Evolutionary conservation across 1,139 yeast species (phyloP), one percentile per base, ranked within the genome.

Genomic region (Saccharomycopsis phalli): DNA sequence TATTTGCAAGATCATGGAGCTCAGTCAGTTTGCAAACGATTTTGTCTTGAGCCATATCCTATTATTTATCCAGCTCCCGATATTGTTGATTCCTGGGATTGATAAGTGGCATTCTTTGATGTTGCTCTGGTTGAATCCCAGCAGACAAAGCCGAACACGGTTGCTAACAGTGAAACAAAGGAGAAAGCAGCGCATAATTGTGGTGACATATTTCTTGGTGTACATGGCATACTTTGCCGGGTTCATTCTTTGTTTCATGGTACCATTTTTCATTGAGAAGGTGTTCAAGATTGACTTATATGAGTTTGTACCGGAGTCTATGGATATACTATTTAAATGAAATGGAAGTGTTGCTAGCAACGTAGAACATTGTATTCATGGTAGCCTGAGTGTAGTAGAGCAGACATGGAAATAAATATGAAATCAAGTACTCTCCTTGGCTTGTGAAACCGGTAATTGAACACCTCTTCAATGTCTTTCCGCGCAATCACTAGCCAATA

Each of bases 101-200:
- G 91, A 84, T 55, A 69, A 69, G 42, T 75, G 86, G 78, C 96
- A 87, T 55, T 74, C 93, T 1, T 63, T 79, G 59, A 70, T 82
- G 69, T 63, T 87, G 34, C 75, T 86, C 56, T 87, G 95, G 96
- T 62, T 84, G 40, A 70, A 67, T 37, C 94, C 95, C 1, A 68
- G 71, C 1, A 57, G 64, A 47, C 71, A 74, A 50, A 54, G 71
- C 36, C 58, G 71, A 42, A 57, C 71, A 44, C 50, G 64, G 16
- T 69, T 70, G 3, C 57, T 64, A 37, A 59, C 66, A 1, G 59
- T 53, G 27, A 59, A 58, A 27, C 62, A 61, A 40, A 57, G 52
- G 31, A 55, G 52, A 50, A 63, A 47, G 47, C 65, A 69, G 51
- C 61, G 52, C 50, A 58, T 56, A 37, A 59, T 59, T 41, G 66